These are phyloP conservation scores for Hypsizygus marmoreus DNA, from an alignment of 768 basidiomycete species.

Conservation along the genomic window DNA sequence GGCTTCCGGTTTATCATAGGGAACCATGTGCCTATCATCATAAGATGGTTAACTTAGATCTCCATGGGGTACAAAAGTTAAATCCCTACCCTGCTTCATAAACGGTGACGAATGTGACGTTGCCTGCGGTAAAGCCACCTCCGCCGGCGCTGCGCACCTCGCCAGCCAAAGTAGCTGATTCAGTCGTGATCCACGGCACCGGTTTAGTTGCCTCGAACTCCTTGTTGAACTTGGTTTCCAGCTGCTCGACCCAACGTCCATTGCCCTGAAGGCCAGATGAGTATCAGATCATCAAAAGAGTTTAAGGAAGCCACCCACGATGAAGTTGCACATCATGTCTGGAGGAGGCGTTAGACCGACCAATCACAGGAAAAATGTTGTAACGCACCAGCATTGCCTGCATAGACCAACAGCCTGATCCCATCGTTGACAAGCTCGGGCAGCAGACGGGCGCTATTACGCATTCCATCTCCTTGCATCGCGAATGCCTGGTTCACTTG, in stretches of 20 bases:
- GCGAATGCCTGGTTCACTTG: slow-evolving; percentile 81
- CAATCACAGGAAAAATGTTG: not conserved
- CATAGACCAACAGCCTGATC: slow-evolving; percentile 84
- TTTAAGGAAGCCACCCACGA: slow-evolving; percentile 41
- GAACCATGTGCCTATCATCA: slow-evolving; percentile 77
- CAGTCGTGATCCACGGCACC: slow-evolving; percentile 57
- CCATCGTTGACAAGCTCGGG: slow-evolving; percentile 83
- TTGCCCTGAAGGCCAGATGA: slow-evolving; percentile 54
- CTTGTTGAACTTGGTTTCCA: slow-evolving; percentile 60
- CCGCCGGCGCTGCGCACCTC: slow-evolving; percentile 72
- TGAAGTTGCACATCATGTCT: slow-evolving; percentile 90
- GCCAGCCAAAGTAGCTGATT: slow-evolving; percentile 61
- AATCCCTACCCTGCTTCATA: slow-evolving; percentile 74
- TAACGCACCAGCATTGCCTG: slow-evolving; percentile 74
- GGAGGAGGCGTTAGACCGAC: slow-evolving; percentile 14
- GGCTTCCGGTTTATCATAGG: slow-evolving; percentile 87
- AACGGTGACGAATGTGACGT: slow-evolving; percentile 79
- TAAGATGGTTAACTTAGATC: slow-evolving; percentile 5
- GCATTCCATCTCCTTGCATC: slow-evolving; percentile 84
- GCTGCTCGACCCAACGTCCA: slow-evolving; percentile 68
- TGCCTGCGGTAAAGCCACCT: slow-evolving; percentile 68
- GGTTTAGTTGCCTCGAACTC: slow-evolving; percentile 56
- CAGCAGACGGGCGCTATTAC: slow-evolving; percentile 76
- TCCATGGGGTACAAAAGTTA: not conserved
- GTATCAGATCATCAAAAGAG: not conserved